Percentiles rank a stretch among this genome's conserved stretches.
These are phyloP conservation scores for Clonostachys rhizophaga DNA, from an alignment of 2,329 filamentous ascomycete species.

Conservation along the genomic window DNA sequence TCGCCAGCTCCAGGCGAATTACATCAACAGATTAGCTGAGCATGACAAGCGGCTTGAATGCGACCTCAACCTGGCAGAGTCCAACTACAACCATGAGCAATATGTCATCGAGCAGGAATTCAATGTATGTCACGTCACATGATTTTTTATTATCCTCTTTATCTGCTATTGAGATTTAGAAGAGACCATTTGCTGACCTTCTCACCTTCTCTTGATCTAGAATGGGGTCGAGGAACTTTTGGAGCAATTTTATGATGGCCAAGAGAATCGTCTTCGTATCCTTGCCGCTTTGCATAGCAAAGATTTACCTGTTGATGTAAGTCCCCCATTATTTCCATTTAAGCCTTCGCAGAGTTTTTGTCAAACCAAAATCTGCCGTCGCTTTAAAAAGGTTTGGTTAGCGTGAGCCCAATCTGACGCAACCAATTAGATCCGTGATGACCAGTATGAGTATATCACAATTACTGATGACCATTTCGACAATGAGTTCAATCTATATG, in stretches of 20 bases:
- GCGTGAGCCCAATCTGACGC: not conserved
- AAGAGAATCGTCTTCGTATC: slow-evolving; percentile 38
- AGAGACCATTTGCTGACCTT: not conserved
- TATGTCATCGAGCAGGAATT: slow-evolving; percentile 26
- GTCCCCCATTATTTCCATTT: slow-evolving; percentile 14
- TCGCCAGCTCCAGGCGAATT: slow-evolving; percentile 35
- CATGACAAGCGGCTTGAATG: slow-evolving; percentile 22
- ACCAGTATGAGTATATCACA: slow-evolving; percentile 37
- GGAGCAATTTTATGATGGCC: slow-evolving; percentile 36
- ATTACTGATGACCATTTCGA: slow-evolving; percentile 38
- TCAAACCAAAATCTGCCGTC: not conserved
- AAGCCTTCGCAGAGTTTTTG: not conserved
- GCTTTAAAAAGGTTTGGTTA: not conserved
- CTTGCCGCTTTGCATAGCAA: slow-evolving; percentile 36
- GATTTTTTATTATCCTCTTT: too few relatives aligned
- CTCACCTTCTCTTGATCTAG: slow-evolving; percentile 14
- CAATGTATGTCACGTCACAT: slow-evolving; percentile 22
- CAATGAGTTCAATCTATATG: slow-evolving; percentile 34
- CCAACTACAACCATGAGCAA: slow-evolving; percentile 23
- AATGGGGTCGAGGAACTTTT: slow-evolving; percentile 29
- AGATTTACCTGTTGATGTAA: slow-evolving; percentile 43
- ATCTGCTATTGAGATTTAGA: not conserved
- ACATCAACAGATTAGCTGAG: slow-evolving; percentile 21
- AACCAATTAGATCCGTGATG: slow-evolving; percentile 27
- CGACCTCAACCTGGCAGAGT: slow-evolving; percentile 29